Base-by-base conservation (phyloP, 306 rosid genomes). In the Astragalus glycyphyllos region DNA sequence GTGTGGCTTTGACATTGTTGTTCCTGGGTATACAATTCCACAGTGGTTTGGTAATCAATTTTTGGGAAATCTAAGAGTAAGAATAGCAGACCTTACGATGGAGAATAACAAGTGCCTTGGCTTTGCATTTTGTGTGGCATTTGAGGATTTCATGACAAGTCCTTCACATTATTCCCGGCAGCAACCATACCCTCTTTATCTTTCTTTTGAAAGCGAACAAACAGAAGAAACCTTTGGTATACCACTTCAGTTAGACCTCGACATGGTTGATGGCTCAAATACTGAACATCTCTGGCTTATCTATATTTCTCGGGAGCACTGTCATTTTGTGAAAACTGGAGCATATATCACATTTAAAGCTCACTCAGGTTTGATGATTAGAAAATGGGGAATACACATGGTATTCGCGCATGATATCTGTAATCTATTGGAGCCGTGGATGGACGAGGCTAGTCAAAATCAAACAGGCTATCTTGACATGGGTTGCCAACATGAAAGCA, bases 1-100 rank as follows among this genome's bases (percentile, higher is more conserved):
- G 11, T 45, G 69, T 23, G 69, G 69, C 53, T 64, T 64, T 45
- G 69, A 64, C 69, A 64, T 44, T 64, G 9, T 64, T 23, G 0
- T 26, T 44, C 69, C 40, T 23, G 13, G 55, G 69, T 10, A 3
- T 42, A 1, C 4, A 3, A 5, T 64, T 26, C 69, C 55, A 12
- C 0, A 6, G 7, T 10, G 41, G 41, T 64, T 64, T n/a, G 4
- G 4, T 23, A 8, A 64, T 7, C 55, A 12, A 64, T 64, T 64
- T 64, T 0, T 0, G 0, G 55, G 55, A 1, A 55, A 23, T 7
- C 11, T 38, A 7, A 31, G 7, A 45, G 29, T 44, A 64, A 23
- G 26, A 40, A 23, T 26, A 44, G 11, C 0, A 1, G 1, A 3
- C 35, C 31, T 26, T 26, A 2, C 55, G 1, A 5, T 6, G 23